Percentiles rank a stretch among this genome's conserved stretches.
phyloP scores from a whole-genome alignment of 257 asterid species.

The Asclepias syriaca region DNA sequence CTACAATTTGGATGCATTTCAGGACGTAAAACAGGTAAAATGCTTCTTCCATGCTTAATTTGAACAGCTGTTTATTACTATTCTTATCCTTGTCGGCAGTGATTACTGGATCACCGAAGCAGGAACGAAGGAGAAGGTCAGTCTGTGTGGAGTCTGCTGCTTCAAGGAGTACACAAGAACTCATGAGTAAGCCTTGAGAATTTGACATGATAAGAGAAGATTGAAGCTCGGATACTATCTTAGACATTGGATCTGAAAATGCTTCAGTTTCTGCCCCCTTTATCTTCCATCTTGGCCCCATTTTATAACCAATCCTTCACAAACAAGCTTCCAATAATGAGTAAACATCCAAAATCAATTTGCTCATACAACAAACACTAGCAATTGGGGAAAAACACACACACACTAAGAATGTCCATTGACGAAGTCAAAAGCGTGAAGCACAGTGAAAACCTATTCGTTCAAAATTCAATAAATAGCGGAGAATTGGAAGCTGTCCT shows the following conservation, averaged over 20 bases:
- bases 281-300: constrained; percentile 54
- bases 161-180: constrained; percentile 45
- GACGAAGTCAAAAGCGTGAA: too few species aligned
- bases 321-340: background rate
- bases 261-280: constrained; percentile 40
- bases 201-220: constrained; percentile 43
- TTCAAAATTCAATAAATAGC: background rate
- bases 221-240: constrained; percentile 43
- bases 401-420: background rate
- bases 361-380: background rate
- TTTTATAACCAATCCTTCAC: constrained; percentile 3
- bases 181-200: constrained; percentile 53
- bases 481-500: background rate
- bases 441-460: background rate
- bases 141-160: constrained; percentile 46
- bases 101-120: constrained; percentile 54
- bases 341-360: background rate
- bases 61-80: constrained; percentile 49
- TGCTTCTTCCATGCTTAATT: constrained; percentile 65
- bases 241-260: constrained; percentile 38
- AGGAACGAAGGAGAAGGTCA: constrained; percentile 52
- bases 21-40: constrained; percentile 44
- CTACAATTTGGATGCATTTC: constrained; percentile 53
- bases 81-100: constrained; percentile 37
- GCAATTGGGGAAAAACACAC: too few species aligned